Percentiles rank a stretch among this genome's conserved stretches.
Conservation (phyloP, 108 stramenopile genomes). For the Skeletonema menzelii region DNA sequence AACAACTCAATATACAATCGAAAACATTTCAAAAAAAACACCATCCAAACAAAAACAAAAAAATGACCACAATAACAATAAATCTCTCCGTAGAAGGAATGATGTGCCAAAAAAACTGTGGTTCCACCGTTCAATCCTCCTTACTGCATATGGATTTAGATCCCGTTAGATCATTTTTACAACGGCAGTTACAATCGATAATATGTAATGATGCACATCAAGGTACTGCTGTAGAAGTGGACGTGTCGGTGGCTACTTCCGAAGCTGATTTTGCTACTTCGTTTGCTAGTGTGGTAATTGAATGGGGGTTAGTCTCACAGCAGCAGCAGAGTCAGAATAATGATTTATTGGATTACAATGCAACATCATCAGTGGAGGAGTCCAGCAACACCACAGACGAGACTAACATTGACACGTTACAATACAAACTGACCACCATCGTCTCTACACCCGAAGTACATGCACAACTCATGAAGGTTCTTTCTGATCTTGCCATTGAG, state of each 20-base stretch:
- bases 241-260: constrained; percentile 16
- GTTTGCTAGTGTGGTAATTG: constrained; percentile 21
- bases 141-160: constrained; percentile 28
- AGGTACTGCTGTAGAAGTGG: background rate
- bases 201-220: background rate
- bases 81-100: constrained; percentile 79
- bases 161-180: background rate
- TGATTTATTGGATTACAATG: constrained; percentile 9
- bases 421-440: constrained; percentile 1
- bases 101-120: constrained; percentile 96
- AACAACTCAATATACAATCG: no score
- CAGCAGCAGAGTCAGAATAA: background rate
- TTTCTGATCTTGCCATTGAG: constrained; percentile 41
- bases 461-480: background rate
- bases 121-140: constrained; percentile 54
- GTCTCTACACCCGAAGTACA: background rate
- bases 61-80: constrained; percentile 1
- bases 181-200: background rate
- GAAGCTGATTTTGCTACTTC: constrained; percentile 34
- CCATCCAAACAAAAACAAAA: no score
- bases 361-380: background rate
- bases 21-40: no score
- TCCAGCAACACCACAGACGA: background rate
- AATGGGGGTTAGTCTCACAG: background rate
- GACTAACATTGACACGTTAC: constrained; percentile 1